Percentiles rank a stretch among this genome's conserved stretches.
These are phyloP conservation scores for Hordeum pubiflorum DNA, from an alignment of 202 grass and related monocot species.

Conservation along the genomic window DNA sequence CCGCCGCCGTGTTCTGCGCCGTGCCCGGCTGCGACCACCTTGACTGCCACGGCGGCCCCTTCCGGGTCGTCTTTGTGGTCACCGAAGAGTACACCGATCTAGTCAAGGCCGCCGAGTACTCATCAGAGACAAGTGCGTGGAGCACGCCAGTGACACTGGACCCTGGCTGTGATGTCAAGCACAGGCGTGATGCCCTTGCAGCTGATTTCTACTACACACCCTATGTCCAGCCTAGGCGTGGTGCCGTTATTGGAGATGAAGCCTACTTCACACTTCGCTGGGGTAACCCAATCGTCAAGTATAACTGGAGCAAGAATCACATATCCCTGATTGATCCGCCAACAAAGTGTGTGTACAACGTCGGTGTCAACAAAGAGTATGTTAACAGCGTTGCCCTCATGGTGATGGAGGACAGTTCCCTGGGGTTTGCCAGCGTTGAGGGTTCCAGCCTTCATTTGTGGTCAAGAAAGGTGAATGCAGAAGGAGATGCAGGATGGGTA, in stretches of 20 bases:
- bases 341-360: background rate
- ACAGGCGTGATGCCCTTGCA: too few relatives aligned
- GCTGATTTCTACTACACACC: background rate
- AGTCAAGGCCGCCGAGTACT: too few relatives aligned
- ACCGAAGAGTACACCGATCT: too few relatives aligned
- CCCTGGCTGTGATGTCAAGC: too few relatives aligned
- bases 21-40: too few relatives aligned
- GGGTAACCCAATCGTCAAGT: background rate
- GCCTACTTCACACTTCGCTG: background rate
- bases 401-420: background rate
- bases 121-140: too few relatives aligned
- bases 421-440: background rate
- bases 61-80: too few relatives aligned
- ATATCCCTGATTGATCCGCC: background rate
- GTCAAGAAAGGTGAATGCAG: background rate
- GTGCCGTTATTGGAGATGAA: background rate
- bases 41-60: too few relatives aligned
- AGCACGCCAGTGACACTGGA: too few relatives aligned
- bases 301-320: background rate
- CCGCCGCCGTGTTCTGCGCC: too few relatives aligned
- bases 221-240: background rate
- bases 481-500: background rate
- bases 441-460: background rate
- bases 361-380: background rate
- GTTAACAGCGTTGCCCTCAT: background rate